A percentile compares a stretch with the other conserved stretches of the same genome.
Conservation (phyloP, 2,329 filamentous ascomycete species). For the Nakataea oryzae region DNA sequence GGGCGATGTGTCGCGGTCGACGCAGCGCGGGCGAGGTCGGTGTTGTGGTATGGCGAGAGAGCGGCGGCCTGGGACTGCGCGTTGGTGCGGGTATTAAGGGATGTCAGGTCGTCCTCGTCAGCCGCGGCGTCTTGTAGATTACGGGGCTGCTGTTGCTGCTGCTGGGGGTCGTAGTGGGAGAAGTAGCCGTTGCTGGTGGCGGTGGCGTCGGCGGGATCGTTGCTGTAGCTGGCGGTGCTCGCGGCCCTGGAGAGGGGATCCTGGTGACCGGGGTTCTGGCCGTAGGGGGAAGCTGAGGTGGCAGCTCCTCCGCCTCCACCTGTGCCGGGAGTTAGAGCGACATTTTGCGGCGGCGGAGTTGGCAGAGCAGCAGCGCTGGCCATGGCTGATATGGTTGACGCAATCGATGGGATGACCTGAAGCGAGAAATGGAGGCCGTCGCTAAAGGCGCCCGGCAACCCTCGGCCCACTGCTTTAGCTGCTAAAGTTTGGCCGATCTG, state of each 20-base stretch:
- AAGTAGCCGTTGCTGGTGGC: conserved; percentile 17
- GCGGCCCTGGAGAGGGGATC: not conserved
- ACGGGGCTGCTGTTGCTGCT: conserved; percentile 7
- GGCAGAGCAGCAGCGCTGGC: not conserved
- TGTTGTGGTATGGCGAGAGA: conserved; percentile 10
- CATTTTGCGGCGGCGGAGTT: not conserved
- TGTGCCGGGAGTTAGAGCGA: not conserved
- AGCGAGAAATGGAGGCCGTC: not conserved
- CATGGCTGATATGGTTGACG: conserved; percentile 2
- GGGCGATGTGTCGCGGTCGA: conserved; percentile 14
- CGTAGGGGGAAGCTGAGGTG: not conserved
- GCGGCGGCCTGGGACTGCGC: conserved; percentile 13
- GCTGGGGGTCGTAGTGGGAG: conserved; percentile 14
- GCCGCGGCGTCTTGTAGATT: not conserved
- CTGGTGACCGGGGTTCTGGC: not conserved
- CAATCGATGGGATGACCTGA: not conserved
- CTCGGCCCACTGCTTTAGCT: not conserved
- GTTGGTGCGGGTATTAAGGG: conserved; percentile 26
- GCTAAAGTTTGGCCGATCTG: not conserved
- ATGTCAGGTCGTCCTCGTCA: conserved; percentile 19
- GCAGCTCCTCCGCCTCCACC: not conserved
- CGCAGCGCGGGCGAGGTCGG: conserved; percentile 12
- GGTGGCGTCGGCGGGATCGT: not conserved
- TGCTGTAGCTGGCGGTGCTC: not conserved
- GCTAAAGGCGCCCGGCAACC: not conserved